Conservation (phyloP, 2,329 filamentous ascomycete species). For the Exophiala calicioides region DNA sequence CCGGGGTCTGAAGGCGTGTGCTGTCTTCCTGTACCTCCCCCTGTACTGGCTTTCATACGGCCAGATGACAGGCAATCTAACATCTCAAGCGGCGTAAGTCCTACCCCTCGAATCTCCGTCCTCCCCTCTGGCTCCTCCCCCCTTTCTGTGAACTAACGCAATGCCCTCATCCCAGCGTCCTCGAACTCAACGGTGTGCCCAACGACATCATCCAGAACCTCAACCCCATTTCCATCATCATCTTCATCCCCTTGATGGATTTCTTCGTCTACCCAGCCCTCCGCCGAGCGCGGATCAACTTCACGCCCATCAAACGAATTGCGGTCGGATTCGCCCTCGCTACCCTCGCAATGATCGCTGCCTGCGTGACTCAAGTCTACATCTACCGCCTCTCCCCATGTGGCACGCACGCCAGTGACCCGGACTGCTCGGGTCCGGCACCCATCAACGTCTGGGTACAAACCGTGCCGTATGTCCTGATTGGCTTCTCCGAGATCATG, state of each 20-base stretch:
- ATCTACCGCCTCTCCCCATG: conserved; percentile 65
- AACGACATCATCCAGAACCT: conserved; percentile 60
- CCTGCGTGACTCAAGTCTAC: conserved; percentile 52
- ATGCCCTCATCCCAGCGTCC: conserved; percentile 42
- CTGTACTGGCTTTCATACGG: conserved; percentile 49
- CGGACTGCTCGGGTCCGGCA: conserved; percentile 49
- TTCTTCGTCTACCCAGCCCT: conserved; percentile 54
- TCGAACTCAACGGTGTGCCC: conserved; percentile 54
- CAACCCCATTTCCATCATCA: conserved; percentile 55
- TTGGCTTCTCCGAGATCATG: conserved; percentile 34
- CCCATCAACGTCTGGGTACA: conserved; percentile 63
- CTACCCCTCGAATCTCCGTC: neutral
- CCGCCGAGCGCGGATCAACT: conserved; percentile 49
- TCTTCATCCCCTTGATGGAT: conserved; percentile 58
- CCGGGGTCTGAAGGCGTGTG: conserved; percentile 68
- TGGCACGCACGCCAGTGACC: conserved; percentile 57
- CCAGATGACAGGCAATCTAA: conserved; percentile 58
- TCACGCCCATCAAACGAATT: conserved; percentile 58
- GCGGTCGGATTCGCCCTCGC: conserved; percentile 53
- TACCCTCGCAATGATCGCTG: conserved; percentile 51
- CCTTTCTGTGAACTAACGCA: conserved; percentile 1
- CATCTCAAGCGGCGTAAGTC: conserved; percentile 52
- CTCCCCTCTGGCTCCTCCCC: too few species aligned
- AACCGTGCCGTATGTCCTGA: conserved; percentile 31
- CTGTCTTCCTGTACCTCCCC: conserved; percentile 62